These are phyloP conservation scores for Coemansia sp. DNA, from an alignment of 192 early-diverging fungal species.

Conservation along the genomic window DNA sequence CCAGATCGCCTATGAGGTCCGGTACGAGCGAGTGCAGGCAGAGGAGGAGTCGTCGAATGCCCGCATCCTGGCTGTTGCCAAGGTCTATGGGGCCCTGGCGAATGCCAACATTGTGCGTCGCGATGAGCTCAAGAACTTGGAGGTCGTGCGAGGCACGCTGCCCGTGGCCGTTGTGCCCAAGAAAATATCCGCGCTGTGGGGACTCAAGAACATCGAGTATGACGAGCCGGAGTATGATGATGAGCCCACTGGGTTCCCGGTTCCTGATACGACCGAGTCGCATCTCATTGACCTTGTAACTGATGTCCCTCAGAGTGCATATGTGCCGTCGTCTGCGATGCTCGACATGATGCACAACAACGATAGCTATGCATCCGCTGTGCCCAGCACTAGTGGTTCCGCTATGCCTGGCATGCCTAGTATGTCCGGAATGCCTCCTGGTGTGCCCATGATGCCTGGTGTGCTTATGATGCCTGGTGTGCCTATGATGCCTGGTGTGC, in stretches of 20 bases:
- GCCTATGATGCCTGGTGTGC: not conserved
- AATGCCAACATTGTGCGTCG: slow-evolving; percentile 39
- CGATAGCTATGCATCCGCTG: not conserved
- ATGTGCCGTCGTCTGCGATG: slow-evolving; percentile 6
- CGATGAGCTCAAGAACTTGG: slow-evolving; percentile 16
- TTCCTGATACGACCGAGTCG: not conserved
- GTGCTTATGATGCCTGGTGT: not conserved
- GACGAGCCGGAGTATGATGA: not conserved
- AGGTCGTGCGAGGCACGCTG: slow-evolving; percentile 30
- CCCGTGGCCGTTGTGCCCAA: slow-evolving; percentile 29
- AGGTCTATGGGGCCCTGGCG: slow-evolving; percentile 16
- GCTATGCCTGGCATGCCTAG: not conserved
- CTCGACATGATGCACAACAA: slow-evolving; percentile 2
- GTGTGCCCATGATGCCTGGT: not conserved
- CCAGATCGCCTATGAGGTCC: slow-evolving; percentile 47
- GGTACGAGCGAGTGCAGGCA: slow-evolving; percentile 18
- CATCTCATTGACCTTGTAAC: not conserved
- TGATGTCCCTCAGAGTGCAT: not conserved
- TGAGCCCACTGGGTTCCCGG: not conserved
- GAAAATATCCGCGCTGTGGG: slow-evolving; percentile 36
- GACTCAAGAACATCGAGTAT: slow-evolving; percentile 17
- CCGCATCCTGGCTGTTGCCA: slow-evolving; percentile 26
- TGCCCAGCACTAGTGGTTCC: not conserved
- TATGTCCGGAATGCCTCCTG: not conserved
- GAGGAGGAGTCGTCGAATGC: slow-evolving; percentile 1